A percentile compares a stretch with the other conserved stretches of the same genome.
Evolutionary conservation across 305 asterid species (phyloP).

Genomic region (Fraxinus albicans): DNA sequence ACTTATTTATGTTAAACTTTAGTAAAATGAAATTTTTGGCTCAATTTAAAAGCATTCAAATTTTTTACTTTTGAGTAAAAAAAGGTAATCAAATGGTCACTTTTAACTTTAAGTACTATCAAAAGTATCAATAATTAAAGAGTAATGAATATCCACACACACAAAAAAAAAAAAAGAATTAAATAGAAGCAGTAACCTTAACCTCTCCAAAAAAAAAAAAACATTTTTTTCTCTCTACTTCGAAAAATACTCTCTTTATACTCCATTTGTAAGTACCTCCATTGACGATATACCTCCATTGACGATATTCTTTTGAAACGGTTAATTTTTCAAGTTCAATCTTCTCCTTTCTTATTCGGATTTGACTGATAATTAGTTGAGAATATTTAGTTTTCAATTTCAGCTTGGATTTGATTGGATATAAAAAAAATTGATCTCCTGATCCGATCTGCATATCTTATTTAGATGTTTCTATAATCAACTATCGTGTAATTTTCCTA

Average conservation of each 20-base stretch:
- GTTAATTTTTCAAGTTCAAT: slow-evolving; percentile 38
- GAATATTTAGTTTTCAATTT: not conserved
- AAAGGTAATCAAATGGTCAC: not conserved
- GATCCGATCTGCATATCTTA: slow-evolving; percentile 49
- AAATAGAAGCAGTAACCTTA: not conserved
- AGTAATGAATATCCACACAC: not conserved
- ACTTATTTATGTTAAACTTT: not conserved
- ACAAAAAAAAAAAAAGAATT: not conserved
- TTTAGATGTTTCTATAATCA: slow-evolving; percentile 4
- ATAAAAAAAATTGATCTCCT: slow-evolving; percentile 21
- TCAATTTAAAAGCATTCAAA: not conserved
- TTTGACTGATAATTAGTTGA: slow-evolving; percentile 7
- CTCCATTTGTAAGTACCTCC: slow-evolving; percentile 40
- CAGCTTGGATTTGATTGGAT: not conserved
- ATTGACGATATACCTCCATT: slow-evolving; percentile 50
- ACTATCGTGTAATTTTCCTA: slow-evolving; percentile 19
- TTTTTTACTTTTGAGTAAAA: not conserved
- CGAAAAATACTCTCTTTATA: not conserved
- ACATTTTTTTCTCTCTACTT: slow-evolving; percentile 18
- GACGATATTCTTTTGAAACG: slow-evolving; percentile 34
- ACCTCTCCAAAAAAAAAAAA: slow-evolving; percentile 12
- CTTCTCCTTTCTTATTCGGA: not conserved
- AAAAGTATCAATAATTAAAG: not conserved
- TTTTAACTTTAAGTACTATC: not conserved
- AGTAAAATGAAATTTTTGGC: not conserved